Conservation (phyloP, 352 stramenopile species). For the Blastocystis sp. region DNA sequence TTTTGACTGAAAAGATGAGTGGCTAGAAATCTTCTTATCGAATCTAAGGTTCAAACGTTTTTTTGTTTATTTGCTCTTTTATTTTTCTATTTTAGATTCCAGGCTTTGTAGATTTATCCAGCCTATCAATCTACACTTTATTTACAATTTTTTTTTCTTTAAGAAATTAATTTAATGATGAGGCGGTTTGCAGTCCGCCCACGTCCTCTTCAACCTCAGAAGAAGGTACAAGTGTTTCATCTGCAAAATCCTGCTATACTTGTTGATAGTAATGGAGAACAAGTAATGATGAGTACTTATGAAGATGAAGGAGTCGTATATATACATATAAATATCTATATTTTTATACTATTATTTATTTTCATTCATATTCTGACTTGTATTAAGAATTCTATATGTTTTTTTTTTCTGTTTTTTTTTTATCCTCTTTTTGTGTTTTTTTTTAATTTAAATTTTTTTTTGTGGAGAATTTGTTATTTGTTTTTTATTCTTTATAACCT, state of each 20-base stretch:
- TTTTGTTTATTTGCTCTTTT: too few species aligned
- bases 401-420: not conserved
- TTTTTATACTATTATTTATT: not conserved
- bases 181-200: conserved; percentile 25
- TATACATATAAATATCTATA: not conserved
- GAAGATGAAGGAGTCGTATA: conserved; percentile 25
- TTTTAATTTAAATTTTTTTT: not conserved
- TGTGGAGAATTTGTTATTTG: not conserved
- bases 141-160: too few species aligned
- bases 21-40: too few species aligned
- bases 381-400: not conserved
- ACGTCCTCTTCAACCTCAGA: conserved; percentile 21
- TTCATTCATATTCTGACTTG: not conserved
- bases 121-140: too few species aligned
- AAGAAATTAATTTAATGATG: not conserved
- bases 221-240: conserved; percentile 25
- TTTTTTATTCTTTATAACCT: too few species aligned
- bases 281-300: not conserved
- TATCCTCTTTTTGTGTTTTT: not conserved
- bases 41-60: too few species aligned
- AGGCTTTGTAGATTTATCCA: too few species aligned
- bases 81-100: too few species aligned
- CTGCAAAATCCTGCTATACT: conserved; percentile 6
- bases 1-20: too few species aligned
- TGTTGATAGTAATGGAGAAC: conserved; percentile 20